Evolutionary conservation across 1,139 yeast species (phyloP), one percentile per base, ranked within the genome.

Genomic region (Sugiyamaella neomexicana): DNA sequence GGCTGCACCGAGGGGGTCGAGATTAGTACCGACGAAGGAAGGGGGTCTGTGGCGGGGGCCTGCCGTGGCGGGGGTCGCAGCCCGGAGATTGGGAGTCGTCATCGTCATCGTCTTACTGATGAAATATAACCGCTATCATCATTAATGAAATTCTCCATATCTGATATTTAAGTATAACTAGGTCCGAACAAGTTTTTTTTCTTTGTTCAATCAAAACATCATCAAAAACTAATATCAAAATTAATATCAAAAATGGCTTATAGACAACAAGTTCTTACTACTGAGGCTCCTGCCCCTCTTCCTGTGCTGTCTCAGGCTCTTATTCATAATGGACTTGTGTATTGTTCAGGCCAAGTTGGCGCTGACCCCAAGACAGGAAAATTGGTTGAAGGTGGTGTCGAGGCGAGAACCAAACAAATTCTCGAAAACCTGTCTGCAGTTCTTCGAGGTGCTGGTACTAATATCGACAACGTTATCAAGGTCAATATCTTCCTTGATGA

Each of bases 401-500:
- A 57, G 39, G 64, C 51, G 43, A 60, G 68, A 56, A 54, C 66
- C 39, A 57, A 58, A 41, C 66, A 62, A 50, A 54, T 62, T 36
- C 53, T 64, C 40, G 62, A 63, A 36, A 64, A 64, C 62, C 71
- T 81, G 54, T 70, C 75, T 57, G 72, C 71, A 5, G 76, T 78
- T 2, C 69, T 81, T 54, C 72, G 72, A 58, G 74, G 75, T 12
- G 74, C 80, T 37, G 83, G 82, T 2, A 73, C 83, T 0, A 71
- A 77, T n/a, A 52, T 79, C 37, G 80, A 77, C 58, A 73, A 75
- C 57, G 81, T 76, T 9, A 65, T 81, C 65, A 81, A 81, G 69
- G 83, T 80, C 6, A 67, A 78, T 59, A 72, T 80, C 62, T 80
- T 80, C 67, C 74, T 81, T 52, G 71, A 75, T 41, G 75, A 79